phyloP scores from a whole-genome alignment of 768 basidiomycete genomes.

The Tulasnella sp. region DNA sequence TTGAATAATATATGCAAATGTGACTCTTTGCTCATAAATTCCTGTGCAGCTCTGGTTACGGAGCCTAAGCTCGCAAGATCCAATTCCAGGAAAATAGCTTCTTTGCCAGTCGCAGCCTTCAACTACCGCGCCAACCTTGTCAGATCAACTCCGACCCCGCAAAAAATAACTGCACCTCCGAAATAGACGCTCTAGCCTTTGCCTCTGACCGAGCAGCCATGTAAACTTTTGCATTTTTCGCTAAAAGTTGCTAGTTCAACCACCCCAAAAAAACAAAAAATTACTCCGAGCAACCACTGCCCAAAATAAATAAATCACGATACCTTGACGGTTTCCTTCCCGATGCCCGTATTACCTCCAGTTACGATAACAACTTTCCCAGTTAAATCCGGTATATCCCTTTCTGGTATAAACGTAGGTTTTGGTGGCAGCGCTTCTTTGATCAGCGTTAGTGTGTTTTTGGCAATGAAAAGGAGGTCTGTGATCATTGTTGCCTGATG shows the following conservation, averaged over 20 bases:
- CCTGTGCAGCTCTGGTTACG: constrained; percentile 15
- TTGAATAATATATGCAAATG: constrained; percentile 8
- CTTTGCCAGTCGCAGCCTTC: constrained; percentile 13
- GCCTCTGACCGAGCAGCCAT: constrained; percentile 11
- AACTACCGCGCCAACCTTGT: too few relatives aligned
- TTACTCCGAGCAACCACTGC: neutral
- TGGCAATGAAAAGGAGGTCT: too few relatives aligned
- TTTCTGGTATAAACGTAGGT: neutral
- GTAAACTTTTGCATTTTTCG: constrained; percentile 20
- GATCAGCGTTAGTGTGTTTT: too few relatives aligned
- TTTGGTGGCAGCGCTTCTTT: too few relatives aligned
- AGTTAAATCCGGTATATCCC: constrained; percentile 13
- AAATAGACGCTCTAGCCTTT: constrained; percentile 1
- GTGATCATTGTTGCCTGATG: too few relatives aligned
- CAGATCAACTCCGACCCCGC: too few relatives aligned
- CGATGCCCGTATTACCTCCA: constrained; percentile 17
- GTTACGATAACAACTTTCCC: constrained; percentile 17
- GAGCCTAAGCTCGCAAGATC: constrained; percentile 15
- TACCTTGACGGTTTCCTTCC: constrained; percentile 17
- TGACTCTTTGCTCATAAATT: constrained; percentile 14
- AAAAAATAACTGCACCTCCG: too few relatives aligned
- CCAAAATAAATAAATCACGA: too few relatives aligned
- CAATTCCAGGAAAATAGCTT: constrained; percentile 15
- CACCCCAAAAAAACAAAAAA: neutral
- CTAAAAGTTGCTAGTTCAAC: constrained; percentile 6